Percentiles rank a stretch among this genome's conserved stretches.
Conservation (phyloP, 2,329 filamentous ascomycete species). For the Pseudogymnoascus verrucosus region DNA sequence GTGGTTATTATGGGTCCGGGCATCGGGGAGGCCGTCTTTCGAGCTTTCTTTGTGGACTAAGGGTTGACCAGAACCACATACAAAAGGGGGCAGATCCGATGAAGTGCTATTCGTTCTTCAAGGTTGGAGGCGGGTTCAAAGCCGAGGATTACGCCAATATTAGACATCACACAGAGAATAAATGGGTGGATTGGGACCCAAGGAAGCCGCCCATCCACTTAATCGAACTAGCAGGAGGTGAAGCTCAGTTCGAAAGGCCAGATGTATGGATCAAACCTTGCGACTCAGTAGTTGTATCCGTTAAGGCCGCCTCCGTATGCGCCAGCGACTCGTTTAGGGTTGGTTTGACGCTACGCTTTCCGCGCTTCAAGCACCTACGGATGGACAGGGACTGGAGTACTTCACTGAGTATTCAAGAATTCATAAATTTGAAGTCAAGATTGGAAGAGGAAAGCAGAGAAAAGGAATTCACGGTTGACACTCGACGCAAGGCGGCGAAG, state of each 20-base stretch:
- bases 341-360: constrained; percentile 76
- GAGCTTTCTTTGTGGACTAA: constrained; percentile 83
- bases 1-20: constrained; percentile 87
- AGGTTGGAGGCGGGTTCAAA: constrained; percentile 89
- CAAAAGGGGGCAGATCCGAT: constrained; percentile 48
- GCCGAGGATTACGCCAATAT: constrained; percentile 79
- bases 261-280: constrained; percentile 90
- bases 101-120: constrained; percentile 91
- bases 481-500: constrained; percentile 44
- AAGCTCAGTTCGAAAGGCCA: constrained; percentile 64
- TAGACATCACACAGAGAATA: constrained; percentile 75
- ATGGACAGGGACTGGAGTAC: constrained; percentile 79
- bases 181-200: constrained; percentile 81
- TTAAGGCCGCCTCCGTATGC: constrained; percentile 77
- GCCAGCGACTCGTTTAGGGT: constrained; percentile 70
- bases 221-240: constrained; percentile 74
- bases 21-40: constrained; percentile 73
- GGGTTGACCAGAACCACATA: constrained; percentile 62
- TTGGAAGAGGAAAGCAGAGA: constrained; percentile 64
- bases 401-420: constrained; percentile 70
- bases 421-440: constrained; percentile 59
- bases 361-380: constrained; percentile 74
- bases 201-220: constrained; percentile 68
- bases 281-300: constrained; percentile 78
- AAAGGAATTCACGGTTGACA: constrained; percentile 71